Evolutionary conservation across 441 rosid genomes (phyloP).

Genomic region (Kokia cookei): DNA sequence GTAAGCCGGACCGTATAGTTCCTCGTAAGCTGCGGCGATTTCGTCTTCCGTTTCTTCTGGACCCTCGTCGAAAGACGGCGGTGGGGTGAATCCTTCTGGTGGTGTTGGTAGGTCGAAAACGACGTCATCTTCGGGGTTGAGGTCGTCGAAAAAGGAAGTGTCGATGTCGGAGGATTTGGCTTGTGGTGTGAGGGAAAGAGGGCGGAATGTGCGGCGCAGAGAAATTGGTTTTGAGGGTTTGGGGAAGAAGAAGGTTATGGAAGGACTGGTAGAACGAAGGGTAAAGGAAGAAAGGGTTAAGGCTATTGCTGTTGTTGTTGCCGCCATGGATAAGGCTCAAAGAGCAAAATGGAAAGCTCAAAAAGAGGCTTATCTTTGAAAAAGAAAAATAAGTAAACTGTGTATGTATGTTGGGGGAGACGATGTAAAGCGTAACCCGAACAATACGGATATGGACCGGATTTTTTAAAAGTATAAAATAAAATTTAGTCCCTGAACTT

Average conservation of each 20-base stretch:
- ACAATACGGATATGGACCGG: background rate
- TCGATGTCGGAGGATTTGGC: conserved; percentile 37
- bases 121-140: conserved; percentile 32
- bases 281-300: conserved; percentile 25
- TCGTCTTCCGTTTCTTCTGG: conserved; percentile 58
- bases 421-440: background rate
- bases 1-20: conserved; percentile 72
- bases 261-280: conserved; percentile 9
- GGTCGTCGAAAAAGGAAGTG: conserved; percentile 47
- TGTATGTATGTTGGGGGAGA: background rate
- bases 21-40: conserved; percentile 72
- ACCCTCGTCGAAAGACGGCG: conserved; percentile 71
- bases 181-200: conserved; percentile 12
- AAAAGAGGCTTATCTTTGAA: background rate
- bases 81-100: conserved; percentile 51
- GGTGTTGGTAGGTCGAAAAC: conserved; percentile 61
- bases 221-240: conserved; percentile 17
- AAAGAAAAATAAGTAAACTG: background rate
- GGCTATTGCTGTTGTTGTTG: conserved; percentile 22
- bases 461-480: background rate
- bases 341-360: background rate
- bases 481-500: too few species aligned
- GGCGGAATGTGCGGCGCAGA: conserved; percentile 11
- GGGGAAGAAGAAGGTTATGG: background rate
- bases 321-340: conserved; percentile 5